Evolutionary conservation across 805 yeast species (phyloP), one percentile per base, ranked within the genome.

Genomic region (Lipomyces sp.): DNA sequence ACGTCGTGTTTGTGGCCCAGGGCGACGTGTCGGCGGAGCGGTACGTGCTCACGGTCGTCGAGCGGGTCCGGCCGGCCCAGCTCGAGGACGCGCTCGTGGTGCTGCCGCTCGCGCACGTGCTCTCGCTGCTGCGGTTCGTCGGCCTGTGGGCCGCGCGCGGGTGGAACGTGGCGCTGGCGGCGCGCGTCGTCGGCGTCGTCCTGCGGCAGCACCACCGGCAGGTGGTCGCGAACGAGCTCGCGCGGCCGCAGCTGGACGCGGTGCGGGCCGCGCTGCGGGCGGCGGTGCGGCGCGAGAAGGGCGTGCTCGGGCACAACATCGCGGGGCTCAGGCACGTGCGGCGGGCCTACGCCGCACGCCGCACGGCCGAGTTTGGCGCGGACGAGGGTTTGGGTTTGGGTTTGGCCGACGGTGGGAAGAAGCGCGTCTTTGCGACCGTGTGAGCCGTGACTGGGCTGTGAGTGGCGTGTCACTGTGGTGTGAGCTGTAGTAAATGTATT

Each of bases 81-180:
- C 70, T 93, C 32, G 96, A 91, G 62, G 99, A 93, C 69, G 95
- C 98, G 1, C 74, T 93, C 48, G 70, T 93, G 41, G 95, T 93
- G 1, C 73, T 93, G 47, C 96, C 98, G 29, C 90, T 91, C 63
- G 87, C 95, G 10, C 84, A 83, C 68, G 83, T 90, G 2, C 65
- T 82, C 49, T 79, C 79, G 58, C 74, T 93, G 44, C 74, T 93
- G 56, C 75, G 75, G 59, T 85, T 89, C 61, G 79, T 93, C 47
- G 83, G 81, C 57, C 74, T 79, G 26, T 90, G 96, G 87, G 79
- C 93, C 34, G 68, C 72, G 45, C 53, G 29, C 13, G 59, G 60
- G 43, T 68, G 76, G 63, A 76, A 81, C 61, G 66, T 87, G 43
- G 76, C 86, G 3, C 65, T 83, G 36, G 81, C 89, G 34, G 82